phyloP scores from a whole-genome alignment of 2,329 filamentous ascomycete species.

The Ophiostoma triangulosporum region DNA sequence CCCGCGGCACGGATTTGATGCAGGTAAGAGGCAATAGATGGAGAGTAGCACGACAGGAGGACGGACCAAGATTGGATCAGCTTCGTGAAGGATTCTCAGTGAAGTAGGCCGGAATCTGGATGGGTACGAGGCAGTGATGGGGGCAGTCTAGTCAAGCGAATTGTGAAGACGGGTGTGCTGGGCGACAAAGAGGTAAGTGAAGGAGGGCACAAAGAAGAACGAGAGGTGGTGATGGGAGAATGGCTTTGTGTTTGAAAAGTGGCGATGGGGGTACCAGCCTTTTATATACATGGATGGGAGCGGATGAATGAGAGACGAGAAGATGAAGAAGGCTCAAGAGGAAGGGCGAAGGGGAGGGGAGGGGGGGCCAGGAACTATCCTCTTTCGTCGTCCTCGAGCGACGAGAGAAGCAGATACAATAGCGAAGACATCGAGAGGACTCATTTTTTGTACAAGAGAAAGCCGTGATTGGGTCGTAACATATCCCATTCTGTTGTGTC shows the following conservation, averaged over 20 bases:
- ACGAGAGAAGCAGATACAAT: not conserved
- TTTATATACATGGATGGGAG: not conserved
- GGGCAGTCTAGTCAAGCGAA: no score
- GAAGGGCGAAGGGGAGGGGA: not conserved
- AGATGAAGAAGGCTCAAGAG: not conserved
- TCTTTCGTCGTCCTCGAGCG: not conserved
- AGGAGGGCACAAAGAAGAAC: not conserved
- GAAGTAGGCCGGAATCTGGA: no score
- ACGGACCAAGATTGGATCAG: not conserved
- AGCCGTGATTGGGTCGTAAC: conserved; percentile 6
- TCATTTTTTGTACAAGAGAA: not conserved
- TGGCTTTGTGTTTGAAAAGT: not conserved
- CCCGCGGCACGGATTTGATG: not conserved
- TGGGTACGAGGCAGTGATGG: no score
- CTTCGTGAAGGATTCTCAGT: no score
- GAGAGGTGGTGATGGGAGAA: not conserved
- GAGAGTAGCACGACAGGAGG: not conserved
- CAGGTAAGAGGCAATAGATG: not conserved
- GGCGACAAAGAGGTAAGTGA: not conserved
- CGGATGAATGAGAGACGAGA: not conserved
- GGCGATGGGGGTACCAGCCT: not conserved
- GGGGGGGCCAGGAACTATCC: not conserved
- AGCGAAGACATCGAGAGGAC: not conserved
- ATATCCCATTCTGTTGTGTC: conserved; percentile 5
- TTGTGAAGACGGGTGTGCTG: no score